Percentiles rank a stretch among this genome's conserved stretches.
Evolutionary conservation across 1,284 basidiomycete genomes (phyloP).

Genomic region (Rhodotorula sp.): DNA sequence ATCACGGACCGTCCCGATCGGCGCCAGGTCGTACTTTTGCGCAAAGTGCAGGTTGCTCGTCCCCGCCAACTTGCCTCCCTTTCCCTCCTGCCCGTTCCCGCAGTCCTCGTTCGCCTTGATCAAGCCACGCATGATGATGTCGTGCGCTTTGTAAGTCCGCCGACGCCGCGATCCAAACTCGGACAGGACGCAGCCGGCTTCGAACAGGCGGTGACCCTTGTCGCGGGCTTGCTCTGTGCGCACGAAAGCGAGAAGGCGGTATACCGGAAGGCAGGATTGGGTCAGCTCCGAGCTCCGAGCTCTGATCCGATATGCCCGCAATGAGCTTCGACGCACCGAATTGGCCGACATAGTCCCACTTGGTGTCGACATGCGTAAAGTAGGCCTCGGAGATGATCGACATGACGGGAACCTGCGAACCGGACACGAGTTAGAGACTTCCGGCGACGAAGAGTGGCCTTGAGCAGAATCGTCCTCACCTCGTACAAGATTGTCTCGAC

Average conservation of each 20-base stretch:
- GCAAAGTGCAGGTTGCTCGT: constrained; percentile 89
- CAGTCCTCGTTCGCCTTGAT: constrained; percentile 61
- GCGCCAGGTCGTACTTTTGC: constrained; percentile 64
- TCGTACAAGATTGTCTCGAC: constrained; percentile 91
- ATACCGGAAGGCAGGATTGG: neutral
- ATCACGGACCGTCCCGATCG: constrained; percentile 55
- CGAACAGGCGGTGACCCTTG: constrained; percentile 69
- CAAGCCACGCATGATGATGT: constrained; percentile 70
- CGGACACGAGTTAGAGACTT: no score
- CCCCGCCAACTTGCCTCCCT: constrained; percentile 66
- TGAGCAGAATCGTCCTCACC: constrained; percentile 56
- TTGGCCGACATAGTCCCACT: constrained; percentile 82
- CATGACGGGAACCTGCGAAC: constrained; percentile 51
- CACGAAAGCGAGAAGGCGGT: no score
- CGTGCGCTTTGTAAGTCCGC: constrained; percentile 75
- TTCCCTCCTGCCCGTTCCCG: constrained; percentile 47
- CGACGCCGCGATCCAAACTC: constrained; percentile 92
- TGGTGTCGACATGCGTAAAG: constrained; percentile 63
- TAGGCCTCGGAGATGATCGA: constrained; percentile 55
- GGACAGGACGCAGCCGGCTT: constrained; percentile 70
- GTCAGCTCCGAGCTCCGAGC: no score
- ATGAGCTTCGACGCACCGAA: constrained; percentile 54
- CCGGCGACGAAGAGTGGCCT: no score
- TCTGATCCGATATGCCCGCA: no score
- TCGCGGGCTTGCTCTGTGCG: constrained; percentile 59